phyloP scores from a whole-genome alignment of 805 yeast species.

The Tetrapisispora taiwanensis region DNA sequence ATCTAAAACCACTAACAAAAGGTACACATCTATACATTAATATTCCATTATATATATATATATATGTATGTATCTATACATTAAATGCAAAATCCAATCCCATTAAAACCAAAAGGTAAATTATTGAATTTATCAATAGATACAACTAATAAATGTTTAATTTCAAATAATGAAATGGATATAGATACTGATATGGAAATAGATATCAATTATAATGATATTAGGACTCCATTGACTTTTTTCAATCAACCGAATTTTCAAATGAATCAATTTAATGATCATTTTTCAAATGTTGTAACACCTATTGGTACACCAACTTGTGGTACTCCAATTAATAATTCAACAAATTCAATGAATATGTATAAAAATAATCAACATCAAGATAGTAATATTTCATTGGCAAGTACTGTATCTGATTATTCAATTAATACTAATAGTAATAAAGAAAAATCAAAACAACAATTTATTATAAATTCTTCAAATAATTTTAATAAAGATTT shows the following conservation, averaged over 20 bases:
- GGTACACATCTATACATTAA: too few species aligned
- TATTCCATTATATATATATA: too few species aligned
- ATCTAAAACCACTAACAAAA: too few species aligned
- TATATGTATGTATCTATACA: too few species aligned
- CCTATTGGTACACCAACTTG: not conserved
- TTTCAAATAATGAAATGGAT: not conserved
- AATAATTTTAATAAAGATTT: slow-evolving; percentile 27
- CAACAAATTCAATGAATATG: not conserved
- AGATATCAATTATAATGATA: not conserved
- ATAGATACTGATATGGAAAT: not conserved
- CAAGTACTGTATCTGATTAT: slow-evolving; percentile 22
- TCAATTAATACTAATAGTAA: not conserved
- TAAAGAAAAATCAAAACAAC: slow-evolving; percentile 1
- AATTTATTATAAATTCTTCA: not conserved
- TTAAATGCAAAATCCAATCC: slow-evolving; percentile 4
- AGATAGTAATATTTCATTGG: slow-evolving; percentile 21
- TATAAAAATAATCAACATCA: slow-evolving; percentile 10
- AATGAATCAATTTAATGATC: not conserved
- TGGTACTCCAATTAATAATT: not conserved
- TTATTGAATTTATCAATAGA: not conserved
- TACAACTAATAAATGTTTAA: not conserved
- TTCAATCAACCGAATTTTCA: slow-evolving; percentile 2
- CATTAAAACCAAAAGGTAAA: not conserved
- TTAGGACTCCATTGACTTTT: slow-evolving; percentile 1
- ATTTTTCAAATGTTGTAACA: not conserved